Evolutionary conservation across 371 early-diverging fungal genomes (phyloP).

Genomic region (Rhizopus arrhizus): DNA sequence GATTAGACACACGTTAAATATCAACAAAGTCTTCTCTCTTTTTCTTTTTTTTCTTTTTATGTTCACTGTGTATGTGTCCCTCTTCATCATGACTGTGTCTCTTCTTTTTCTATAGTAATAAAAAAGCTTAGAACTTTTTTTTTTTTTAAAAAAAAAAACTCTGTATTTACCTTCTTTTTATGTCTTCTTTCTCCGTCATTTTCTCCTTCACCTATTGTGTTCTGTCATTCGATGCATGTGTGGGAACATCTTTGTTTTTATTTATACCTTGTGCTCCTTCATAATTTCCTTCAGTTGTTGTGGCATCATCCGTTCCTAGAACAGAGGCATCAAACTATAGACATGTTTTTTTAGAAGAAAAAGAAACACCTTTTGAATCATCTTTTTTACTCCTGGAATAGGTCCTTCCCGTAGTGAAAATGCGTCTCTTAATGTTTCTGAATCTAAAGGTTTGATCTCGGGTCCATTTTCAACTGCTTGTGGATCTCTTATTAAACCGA

Average conservation of each 20-base stretch:
- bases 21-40: constrained; percentile 38
- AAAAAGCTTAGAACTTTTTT: background rate
- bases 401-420: constrained; percentile 60
- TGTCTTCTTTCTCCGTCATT: constrained; percentile 55
- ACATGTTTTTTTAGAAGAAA: background rate
- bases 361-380: background rate
- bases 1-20: constrained; percentile 4
- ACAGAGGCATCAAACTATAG: constrained; percentile 61
- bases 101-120: constrained; percentile 59
- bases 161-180: constrained; percentile 60
- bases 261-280: constrained; percentile 11
- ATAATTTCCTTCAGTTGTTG: constrained; percentile 12
- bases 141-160: background rate
- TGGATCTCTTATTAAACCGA: constrained; percentile 49
- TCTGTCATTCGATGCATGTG: too few species aligned
- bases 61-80: constrained; percentile 53
- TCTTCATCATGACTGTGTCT: constrained; percentile 66
- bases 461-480: constrained; percentile 40
- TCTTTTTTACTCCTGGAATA: constrained; percentile 55
- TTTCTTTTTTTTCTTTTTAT: constrained; percentile 65
- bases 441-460: constrained; percentile 40
- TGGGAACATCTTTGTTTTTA: background rate
- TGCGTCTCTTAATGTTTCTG: constrained; percentile 52
- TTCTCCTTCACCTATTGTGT: constrained; percentile 36
- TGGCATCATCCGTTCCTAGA: constrained; percentile 51